A percentile compares a stretch with the other conserved stretches of the same genome.
Conservation (phyloP, 2,329 filamentous ascomycete genomes). For the Sclerotinia spermophila region DNA sequence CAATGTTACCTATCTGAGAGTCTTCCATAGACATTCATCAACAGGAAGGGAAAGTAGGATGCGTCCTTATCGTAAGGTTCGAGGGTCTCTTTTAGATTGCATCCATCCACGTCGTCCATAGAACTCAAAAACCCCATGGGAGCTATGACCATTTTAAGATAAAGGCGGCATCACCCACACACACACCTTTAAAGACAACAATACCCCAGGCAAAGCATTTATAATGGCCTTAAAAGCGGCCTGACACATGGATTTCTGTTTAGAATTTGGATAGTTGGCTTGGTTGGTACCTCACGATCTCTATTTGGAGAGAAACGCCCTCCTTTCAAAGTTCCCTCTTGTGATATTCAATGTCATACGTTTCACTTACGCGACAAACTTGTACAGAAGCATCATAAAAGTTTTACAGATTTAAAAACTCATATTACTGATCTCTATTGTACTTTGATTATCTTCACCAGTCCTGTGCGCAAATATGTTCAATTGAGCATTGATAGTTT, state of each 20-base stretch:
- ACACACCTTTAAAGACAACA: not conserved
- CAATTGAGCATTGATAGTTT: constrained; percentile 14
- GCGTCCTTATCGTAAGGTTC: not conserved
- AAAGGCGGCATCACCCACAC: not conserved
- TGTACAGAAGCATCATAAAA: constrained; percentile 14
- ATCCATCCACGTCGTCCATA: not conserved
- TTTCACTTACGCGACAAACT: constrained; percentile 19
- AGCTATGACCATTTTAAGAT: constrained; percentile 5
- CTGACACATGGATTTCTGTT: not conserved
- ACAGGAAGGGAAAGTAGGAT: not conserved
- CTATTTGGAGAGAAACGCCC: constrained; percentile 13
- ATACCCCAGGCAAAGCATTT: not conserved
- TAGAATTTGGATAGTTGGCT: constrained; percentile 14
- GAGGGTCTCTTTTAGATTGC: not conserved
- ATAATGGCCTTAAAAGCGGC: constrained; percentile 13
- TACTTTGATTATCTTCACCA: not conserved
- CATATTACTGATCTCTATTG: not conserved
- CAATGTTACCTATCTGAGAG: not conserved
- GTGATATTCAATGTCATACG: constrained; percentile 16
- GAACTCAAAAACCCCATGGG: not conserved
- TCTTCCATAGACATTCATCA: not conserved
- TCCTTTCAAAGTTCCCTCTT: constrained; percentile 2
- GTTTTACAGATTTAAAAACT: not conserved
- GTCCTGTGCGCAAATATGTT: constrained; percentile 14
- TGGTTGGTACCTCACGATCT: constrained; percentile 8